These are phyloP conservation scores for Biancaea sappan DNA, from an alignment of 306 rosid genomes.

Conservation along the genomic window DNA sequence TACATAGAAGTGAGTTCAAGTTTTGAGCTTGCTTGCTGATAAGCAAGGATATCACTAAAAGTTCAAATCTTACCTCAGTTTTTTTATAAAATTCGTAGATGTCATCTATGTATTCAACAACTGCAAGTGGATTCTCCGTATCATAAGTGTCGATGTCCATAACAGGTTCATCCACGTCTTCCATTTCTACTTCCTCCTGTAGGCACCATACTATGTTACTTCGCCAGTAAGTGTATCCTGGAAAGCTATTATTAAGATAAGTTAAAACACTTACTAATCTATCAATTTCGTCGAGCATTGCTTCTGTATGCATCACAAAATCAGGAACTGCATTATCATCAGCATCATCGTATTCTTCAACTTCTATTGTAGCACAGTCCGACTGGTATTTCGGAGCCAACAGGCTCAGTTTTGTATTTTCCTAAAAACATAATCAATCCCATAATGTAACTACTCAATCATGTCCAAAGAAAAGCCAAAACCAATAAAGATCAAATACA, in stretches of 20 bases:
- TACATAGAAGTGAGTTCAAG: neutral
- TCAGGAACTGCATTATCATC: conserved; percentile 38
- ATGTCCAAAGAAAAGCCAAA: neutral
- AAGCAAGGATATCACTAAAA: neutral
- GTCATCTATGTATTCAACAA: conserved; percentile 48
- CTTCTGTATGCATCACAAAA: conserved; percentile 52
- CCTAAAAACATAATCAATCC: conserved; percentile 19
- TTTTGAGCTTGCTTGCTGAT: neutral
- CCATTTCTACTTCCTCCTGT: conserved; percentile 52
- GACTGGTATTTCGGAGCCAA: conserved; percentile 21
- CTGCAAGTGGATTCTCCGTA: conserved; percentile 44
- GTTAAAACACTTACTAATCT: conserved; percentile 34
- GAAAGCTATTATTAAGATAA: neutral
- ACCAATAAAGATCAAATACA: neutral
- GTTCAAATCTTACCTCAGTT: conserved; percentile 38
- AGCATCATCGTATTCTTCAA: conserved; percentile 31
- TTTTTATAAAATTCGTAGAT: conserved; percentile 33
- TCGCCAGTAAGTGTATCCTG: neutral
- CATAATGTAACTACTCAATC: conserved; percentile 1
- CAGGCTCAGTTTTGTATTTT: conserved; percentile 23
- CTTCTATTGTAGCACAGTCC: conserved; percentile 25
- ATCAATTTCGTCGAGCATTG: conserved; percentile 51
- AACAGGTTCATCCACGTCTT: conserved; percentile 42
- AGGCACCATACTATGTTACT: neutral
- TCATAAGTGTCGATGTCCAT: conserved; percentile 44